A percentile compares a stretch with the other conserved stretches of the same genome.
phyloP scores from a whole-genome alignment of 306 rosid genomes.

The Malus fusca region DNA sequence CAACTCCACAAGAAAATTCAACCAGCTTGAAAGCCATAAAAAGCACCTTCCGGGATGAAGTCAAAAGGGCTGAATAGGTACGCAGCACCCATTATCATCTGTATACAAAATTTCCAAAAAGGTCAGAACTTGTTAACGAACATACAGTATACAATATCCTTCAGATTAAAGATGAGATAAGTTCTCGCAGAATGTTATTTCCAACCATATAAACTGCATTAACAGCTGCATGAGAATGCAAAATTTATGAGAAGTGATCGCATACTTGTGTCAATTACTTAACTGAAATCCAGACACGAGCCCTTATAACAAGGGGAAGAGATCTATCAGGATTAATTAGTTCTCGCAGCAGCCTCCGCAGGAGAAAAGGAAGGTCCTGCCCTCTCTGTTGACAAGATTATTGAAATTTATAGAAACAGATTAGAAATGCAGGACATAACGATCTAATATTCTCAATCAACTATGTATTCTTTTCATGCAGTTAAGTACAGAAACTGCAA shows the following conservation, averaged over 20 bases:
- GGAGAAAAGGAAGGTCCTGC: constrained; percentile 76
- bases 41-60: constrained; percentile 93
- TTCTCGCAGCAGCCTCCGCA: constrained; percentile 62
- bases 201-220: background rate
- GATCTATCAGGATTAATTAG: constrained; percentile 63
- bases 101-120: background rate
- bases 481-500: background rate
- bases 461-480: background rate
- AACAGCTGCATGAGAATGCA: background rate
- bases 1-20: background rate
- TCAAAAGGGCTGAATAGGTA: constrained; percentile 82
- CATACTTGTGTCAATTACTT: constrained; percentile 23
- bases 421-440: background rate
- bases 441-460: background rate
- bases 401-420: background rate
- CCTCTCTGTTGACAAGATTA: constrained; percentile 38
- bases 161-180: background rate
- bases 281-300: constrained; percentile 65
- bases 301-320: constrained; percentile 75
- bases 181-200: background rate
- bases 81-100: constrained; percentile 50
- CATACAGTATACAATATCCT: background rate
- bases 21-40: background rate
- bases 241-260: background rate
- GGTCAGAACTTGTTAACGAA: background rate